Base-by-base conservation (phyloP, 306 rosid species). In the Hippophae rhamnoides region DNA sequence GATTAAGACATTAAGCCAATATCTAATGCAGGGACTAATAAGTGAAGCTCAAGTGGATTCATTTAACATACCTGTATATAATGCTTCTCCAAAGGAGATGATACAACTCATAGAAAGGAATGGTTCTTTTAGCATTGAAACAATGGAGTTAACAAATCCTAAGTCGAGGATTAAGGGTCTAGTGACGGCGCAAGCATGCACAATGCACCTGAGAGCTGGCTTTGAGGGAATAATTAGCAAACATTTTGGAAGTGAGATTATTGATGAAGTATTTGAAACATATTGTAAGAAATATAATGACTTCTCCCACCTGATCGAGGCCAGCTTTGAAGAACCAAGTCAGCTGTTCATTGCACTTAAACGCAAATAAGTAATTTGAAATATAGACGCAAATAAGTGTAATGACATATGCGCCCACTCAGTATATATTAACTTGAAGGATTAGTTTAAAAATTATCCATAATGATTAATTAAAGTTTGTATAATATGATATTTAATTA, bases 31-130 rank as follows among this genome's bases (percentile, higher is more conserved):
- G 84, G 84, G 89, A 4, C 9, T 59, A 10, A 61, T 80, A 44
- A 49, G 67, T 7, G 82, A 84, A 73, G 63, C 69, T 48, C 7
- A 68, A 56, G 78, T 80, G 61, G 84, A 80, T 57, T 60, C 78
- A 8, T 84, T 84, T 72, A 84, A 84, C 53, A 31, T 81, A 67
- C 87, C 87, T 5, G 10, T 52, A 27, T 84, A 84, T 40, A 65
- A 79, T 6, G 78, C 81, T 9, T 46, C 67, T 8, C 81, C 73
- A 10, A 80, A 79, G 44, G 84, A 81, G 53, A 71, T 84, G 65
- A 48, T 4, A 25, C 53, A 42, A 56, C 2, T 84, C 41, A 48
- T 84, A 41, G 69, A 81, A 64, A 50, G 9, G 72, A 78, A 81
- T 53, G 81, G 90, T 6, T 5, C 44, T 7, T 81, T 81, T 43